Evolutionary conservation across 2,329 filamentous ascomycete species (phyloP).

Genomic region (Myriangium duriaei): DNA sequence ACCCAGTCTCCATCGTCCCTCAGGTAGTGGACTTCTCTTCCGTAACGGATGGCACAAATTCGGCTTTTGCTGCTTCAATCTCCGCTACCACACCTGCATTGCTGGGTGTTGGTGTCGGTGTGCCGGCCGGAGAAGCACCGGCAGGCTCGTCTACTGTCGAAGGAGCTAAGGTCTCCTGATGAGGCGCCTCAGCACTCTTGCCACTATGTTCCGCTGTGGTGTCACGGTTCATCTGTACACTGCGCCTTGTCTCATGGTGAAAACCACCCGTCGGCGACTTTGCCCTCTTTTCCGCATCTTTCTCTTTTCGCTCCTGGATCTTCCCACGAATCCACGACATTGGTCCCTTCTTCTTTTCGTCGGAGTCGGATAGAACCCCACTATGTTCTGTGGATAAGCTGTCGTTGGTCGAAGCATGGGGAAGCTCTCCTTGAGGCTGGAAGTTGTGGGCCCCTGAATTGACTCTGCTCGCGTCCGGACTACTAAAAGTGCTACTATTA

Average conservation of each 20-base stretch:
- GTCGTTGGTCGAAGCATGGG: conserved; percentile 6
- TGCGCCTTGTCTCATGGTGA: conserved; percentile 31
- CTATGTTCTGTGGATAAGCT: not conserved
- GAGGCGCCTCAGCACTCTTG: conserved; percentile 9
- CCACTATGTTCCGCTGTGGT: not conserved
- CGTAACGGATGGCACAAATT: no score
- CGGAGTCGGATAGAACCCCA: conserved; percentile 5
- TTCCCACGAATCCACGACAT: conserved; percentile 55
- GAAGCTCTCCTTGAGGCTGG: not conserved
- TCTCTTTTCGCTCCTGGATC: conserved; percentile 45
- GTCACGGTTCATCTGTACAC: conserved; percentile 2
- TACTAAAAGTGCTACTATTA: not conserved
- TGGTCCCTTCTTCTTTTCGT: conserved; percentile 42
- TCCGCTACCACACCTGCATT: not conserved
- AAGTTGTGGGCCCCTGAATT: conserved; percentile 1
- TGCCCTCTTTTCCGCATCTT: conserved; percentile 37
- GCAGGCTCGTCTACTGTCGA: not conserved
- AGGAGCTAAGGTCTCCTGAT: conserved; percentile 1
- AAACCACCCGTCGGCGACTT: conserved; percentile 27
- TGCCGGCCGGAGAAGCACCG: not conserved
- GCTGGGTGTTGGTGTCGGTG: not conserved
- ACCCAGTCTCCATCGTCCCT: no score
- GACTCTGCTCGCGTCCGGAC: not conserved
- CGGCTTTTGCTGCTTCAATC: not conserved
- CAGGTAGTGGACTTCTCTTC: no score